Evolutionary conservation across 2,329 filamentous ascomycete genomes (phyloP), one percentile per base, ranked within the genome.

Genomic region (Ceratocystis eucalypticola): DNA sequence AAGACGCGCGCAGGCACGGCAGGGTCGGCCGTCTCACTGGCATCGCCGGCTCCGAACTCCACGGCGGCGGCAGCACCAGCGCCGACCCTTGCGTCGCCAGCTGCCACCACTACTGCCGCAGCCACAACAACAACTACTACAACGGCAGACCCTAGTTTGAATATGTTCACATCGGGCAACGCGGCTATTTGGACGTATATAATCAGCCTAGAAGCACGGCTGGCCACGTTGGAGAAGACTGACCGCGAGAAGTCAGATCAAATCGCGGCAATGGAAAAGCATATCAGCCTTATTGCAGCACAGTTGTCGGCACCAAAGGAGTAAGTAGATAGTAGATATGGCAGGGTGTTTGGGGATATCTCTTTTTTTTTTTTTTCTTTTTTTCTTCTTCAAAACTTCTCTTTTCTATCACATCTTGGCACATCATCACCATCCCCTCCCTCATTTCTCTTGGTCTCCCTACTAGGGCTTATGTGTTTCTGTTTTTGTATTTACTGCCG

Each of bases 121-220:
- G 64, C 61, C 17, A 62, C 61, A 12, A 61, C 65, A 25, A 61
- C 65, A 20, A 50, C 62, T 1, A 48, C 63, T 4, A 46, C 62
- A 2, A 37, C 64, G 46, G 45, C 63, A 4, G 82, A 80, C 62
- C 86, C 83, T 71, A 84, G 83, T 69, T 83, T 83, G 69, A 90
- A 89, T 70, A 79, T 90, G 68, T 87, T 90, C 73, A 78, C 84
- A 64, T 76, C 80, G 48, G 55, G 50, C 20, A 83, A 85, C 63
- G 79, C 84, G 69, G 85, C 84, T 53, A 77, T 92, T 7, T 91
- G 87, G 87, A 77, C 80, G 3, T 91, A 91, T 71, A 83, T 92
- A 44, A 85, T 89, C 66, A 81, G 80, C 20, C 77, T 93, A 62
- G 88, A 93, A 72, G 82, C 84, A 12, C 77, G 77, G 69, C 73